phyloP scores from a whole-genome alignment of 768 basidiomycete genomes.

The Sistotremastrum niveocremeum region DNA sequence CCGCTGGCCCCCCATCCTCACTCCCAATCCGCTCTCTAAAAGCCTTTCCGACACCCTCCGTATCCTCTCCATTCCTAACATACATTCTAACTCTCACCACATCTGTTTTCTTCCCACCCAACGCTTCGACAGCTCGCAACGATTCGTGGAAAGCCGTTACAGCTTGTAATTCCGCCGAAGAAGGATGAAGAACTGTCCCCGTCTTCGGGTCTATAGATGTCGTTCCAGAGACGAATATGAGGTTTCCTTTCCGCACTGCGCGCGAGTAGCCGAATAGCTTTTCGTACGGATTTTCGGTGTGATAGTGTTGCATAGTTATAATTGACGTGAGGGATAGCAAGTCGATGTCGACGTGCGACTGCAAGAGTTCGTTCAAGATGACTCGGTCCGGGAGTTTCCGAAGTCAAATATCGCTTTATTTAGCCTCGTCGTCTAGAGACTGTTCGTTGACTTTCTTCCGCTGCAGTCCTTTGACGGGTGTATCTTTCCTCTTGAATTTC shows the following conservation, averaged over 20 bases:
- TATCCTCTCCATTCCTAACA: conserved; percentile 28
- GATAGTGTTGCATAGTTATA: conserved; percentile 6
- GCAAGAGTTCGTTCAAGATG: too few relatives aligned
- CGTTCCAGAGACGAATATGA: conserved; percentile 41
- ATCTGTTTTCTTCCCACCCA: conserved; percentile 31
- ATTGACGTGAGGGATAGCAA: too few relatives aligned
- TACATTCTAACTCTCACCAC: conserved; percentile 38
- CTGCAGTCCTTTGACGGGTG: too few relatives aligned
- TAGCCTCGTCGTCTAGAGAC: too few relatives aligned
- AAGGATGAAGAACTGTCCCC: conserved; percentile 26
- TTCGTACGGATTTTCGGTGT: conserved; percentile 38
- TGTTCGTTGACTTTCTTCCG: too few relatives aligned
- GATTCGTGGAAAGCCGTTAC: conserved; percentile 31
- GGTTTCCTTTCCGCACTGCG: conserved; percentile 36
- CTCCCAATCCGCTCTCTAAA: conserved; percentile 29
- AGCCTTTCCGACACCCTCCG: conserved; percentile 19
- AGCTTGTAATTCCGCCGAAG: conserved; percentile 34
- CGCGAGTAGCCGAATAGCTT: conserved; percentile 36
- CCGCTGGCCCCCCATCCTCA: conserved; percentile 27
- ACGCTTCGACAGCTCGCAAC: conserved; percentile 24
- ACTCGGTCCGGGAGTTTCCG: too few relatives aligned
- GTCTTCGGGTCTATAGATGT: conserved; percentile 31
- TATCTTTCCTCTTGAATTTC: conserved; percentile 3
- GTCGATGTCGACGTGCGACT: too few relatives aligned
- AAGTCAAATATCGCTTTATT: too few relatives aligned